Conservation (phyloP, 1,139 yeast species). For the Kazachstania sp. region DNA sequence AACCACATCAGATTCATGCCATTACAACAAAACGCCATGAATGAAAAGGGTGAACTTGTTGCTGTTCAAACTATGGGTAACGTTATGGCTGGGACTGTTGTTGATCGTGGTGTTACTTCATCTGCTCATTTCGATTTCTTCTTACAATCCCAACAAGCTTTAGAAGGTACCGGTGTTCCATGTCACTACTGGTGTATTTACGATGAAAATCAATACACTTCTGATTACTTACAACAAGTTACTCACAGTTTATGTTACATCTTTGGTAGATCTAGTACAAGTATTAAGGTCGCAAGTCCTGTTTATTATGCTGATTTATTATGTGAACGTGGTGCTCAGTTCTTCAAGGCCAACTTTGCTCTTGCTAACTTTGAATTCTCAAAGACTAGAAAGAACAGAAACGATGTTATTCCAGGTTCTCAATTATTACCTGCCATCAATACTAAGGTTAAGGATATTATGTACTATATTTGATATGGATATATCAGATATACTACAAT, state of each 20-base stretch:
- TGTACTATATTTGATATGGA: constrained; percentile 1
- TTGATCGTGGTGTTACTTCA: constrained; percentile 19
- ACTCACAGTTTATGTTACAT: constrained; percentile 17
- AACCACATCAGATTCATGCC: constrained; percentile 20
- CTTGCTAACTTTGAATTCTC: constrained; percentile 10
- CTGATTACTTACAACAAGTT: constrained; percentile 17
- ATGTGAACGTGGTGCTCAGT: constrained; percentile 13
- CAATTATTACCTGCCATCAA: constrained; percentile 9
- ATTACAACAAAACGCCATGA: constrained; percentile 14
- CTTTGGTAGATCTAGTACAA: constrained; percentile 19
- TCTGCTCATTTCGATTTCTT: constrained; percentile 22
- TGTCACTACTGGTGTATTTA: constrained; percentile 22
- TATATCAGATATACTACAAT: too few species aligned
- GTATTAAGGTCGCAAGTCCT: constrained; percentile 15
- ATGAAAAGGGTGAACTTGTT: constrained; percentile 13
- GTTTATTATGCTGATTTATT: constrained; percentile 20
- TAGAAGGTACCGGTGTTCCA: constrained; percentile 23
- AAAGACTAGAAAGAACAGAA: constrained; percentile 5
- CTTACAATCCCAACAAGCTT: constrained; percentile 18
- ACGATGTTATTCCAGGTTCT: constrained; percentile 8
- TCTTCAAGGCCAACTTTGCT: constrained; percentile 14
- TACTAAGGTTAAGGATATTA: constrained; percentile 2
- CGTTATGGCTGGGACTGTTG: constrained; percentile 20
- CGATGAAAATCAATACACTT: constrained; percentile 16
- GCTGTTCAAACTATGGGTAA: constrained; percentile 21